Base-by-base conservation (phyloP, 2,329 filamentous ascomycete genomes). In the Arthrobotrys pseudoclavata region DNA sequence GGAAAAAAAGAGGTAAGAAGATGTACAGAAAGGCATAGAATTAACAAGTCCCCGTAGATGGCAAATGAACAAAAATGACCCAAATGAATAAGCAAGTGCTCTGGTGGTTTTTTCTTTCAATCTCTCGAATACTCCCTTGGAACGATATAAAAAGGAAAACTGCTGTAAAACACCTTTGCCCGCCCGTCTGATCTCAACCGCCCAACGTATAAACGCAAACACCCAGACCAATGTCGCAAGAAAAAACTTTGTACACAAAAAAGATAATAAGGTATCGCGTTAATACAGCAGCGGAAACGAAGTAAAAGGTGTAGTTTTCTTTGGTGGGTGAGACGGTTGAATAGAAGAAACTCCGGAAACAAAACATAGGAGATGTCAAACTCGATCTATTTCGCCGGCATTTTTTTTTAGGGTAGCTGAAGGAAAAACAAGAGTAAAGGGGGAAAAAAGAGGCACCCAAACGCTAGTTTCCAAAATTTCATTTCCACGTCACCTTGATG, bases 61-160 rank as follows among this genome's bases (percentile, higher is more conserved):
- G 75, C 74, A 77, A 79, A 80, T 66, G 64, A 79, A 67, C 79
- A 71, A 80, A 60, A 62, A 31, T 29, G 26, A 57, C 26, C 62
- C 50, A 57, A 57, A 57, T 57, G 29, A 37, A 37, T 20, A 68
- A 61, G 40, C 67, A 47, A 45, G 29, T 53, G 45, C 29, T 29
- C 47, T 48, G 34, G 24, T 26, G 26, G 37, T 62, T 48, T 61
- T 45, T 48, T 62, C 60, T 50, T 42, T 50, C 57, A 57, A 61
- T 63, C 47, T 53, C 55, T 62, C 57, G 68, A 71, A 62, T 64
- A 76, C 71, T 69, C 64, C 72, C 64, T 52, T 69, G 37, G 53
- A 29, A 62, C 57, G 66, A 69, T 62, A 52, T 69, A 61, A 48
- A 63, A 60, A 50, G 40, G 37, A 60, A 50, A 47, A 67, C 24